Conservation (phyloP, 495 filamentous ascomycete genomes). For the Lasiosphaeriaceae sp. region DNA sequence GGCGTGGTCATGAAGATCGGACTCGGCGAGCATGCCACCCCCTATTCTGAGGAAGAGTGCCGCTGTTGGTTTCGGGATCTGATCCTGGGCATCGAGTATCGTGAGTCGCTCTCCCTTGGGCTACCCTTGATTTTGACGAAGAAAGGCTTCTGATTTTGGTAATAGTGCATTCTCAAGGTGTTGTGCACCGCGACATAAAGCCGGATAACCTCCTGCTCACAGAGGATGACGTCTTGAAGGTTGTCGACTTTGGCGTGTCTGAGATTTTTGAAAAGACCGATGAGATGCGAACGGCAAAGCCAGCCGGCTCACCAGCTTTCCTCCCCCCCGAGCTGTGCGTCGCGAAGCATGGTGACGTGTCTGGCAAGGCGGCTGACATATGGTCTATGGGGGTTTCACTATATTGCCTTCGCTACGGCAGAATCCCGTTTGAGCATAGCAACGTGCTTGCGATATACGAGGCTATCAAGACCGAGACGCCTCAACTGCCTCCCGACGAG, state of each 20-base stretch:
- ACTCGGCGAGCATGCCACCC: slow-evolving; percentile 74
- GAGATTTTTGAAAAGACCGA: slow-evolving; percentile 93
- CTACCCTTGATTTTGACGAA: not conserved
- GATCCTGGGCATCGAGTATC: slow-evolving; percentile 92
- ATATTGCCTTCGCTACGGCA: slow-evolving; percentile 87
- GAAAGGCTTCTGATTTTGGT: not conserved
- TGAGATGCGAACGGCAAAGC: slow-evolving; percentile 90
- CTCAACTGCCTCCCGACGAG: slow-evolving; percentile 49
- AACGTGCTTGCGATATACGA: slow-evolving; percentile 85
- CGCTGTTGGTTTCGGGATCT: slow-evolving; percentile 92
- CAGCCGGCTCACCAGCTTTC: slow-evolving; percentile 92
- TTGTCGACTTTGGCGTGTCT: slow-evolving; percentile 97
- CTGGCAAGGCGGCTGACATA: slow-evolving; percentile 86
- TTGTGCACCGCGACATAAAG: slow-evolving; percentile 97
- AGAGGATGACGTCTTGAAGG: slow-evolving; percentile 85
- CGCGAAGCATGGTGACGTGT: slow-evolving; percentile 81
- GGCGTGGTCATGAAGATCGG: slow-evolving; percentile 97
- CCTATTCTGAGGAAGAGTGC: slow-evolving; percentile 80
- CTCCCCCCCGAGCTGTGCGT: slow-evolving; percentile 91
- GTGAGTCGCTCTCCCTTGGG: slow-evolving; percentile 40
- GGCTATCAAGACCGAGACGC: slow-evolving; percentile 67
- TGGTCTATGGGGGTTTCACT: slow-evolving; percentile 98
- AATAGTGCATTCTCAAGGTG: slow-evolving; percentile 83
- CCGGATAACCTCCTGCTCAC: slow-evolving; percentile 93
- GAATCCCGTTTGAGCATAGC: slow-evolving; percentile 74